Base-by-base conservation (phyloP, 1,284 basidiomycete species). In the Marasmius oreades region DNA sequence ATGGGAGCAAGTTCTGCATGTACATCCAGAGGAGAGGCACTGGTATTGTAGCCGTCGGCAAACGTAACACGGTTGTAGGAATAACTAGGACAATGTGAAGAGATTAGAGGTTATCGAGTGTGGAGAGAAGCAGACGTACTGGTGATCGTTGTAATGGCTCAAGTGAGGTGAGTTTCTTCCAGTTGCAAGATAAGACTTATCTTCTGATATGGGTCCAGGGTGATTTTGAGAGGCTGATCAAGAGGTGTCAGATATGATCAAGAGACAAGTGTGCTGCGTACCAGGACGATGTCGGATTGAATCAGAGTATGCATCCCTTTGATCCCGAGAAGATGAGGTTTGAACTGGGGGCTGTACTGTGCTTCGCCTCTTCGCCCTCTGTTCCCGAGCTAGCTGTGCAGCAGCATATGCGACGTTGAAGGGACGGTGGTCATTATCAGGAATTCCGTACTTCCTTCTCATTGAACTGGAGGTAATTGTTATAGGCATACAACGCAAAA, bases 341-440 rank as follows among this genome's bases (percentile, higher is more conserved):
- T 42, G 39, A 11, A 20, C 3, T 33, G 64, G 51, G 61, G 66
- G 61, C 55, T 66, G 53, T 57, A 61, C 60, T 58, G 68, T 64
- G 50, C 68, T 67, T 55, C 66, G 66, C 52, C 66, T 75, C 62
- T 61, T 70, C 63, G 62, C 70, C 63, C 69, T 75, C 69, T 80
- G 76, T 65, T 80, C 74, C 62, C 78, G 77, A 56, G 77, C 73
- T 63, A 74, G 73, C 62, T 76, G 69, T 23, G 80, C 88, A 55
- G 86, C 86, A 60, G 86, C 84, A 69, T 88, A 89, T n/a, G 90
- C 90, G 57, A 92, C 85, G 67, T 86, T 86, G 76, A 92, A 92
- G 8, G 90, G 87, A 37, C 90, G 78, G 61, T 82, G 77, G 72
- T 92, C 90, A 56, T 76, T 77, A 73, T 92, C 90, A 18, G 90